Percentiles rank a stretch among this genome's conserved stretches.
phyloP scores from a whole-genome alignment of 2,329 filamentous ascomycete species.

The Chaetothyriales sp. region DNA sequence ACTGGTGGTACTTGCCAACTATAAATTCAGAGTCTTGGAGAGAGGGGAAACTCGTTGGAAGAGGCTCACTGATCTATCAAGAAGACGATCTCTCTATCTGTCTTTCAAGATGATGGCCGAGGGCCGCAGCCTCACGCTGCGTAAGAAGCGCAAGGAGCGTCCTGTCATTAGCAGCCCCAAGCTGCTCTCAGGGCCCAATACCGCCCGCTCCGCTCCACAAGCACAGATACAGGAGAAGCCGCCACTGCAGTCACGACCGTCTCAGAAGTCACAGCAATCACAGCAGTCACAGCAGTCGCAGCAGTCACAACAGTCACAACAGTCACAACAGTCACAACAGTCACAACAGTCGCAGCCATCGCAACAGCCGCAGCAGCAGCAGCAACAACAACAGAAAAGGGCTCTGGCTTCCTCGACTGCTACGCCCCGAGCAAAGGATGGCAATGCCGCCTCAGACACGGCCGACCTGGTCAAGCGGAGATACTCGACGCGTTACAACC shows the following conservation, averaged over 20 bases:
- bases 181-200: slow-evolving; percentile 33
- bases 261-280: slow-evolving; percentile 20
- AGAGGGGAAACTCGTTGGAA: no score
- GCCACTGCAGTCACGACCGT: slow-evolving; percentile 9
- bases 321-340: slow-evolving; percentile 21
- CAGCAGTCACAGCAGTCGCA: slow-evolving; percentile 6
- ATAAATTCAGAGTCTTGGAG: no score
- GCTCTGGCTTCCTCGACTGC: slow-evolving; percentile 24
- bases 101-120: slow-evolving; percentile 36
- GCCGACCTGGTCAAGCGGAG: slow-evolving; percentile 82
- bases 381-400: neutral
- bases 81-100: no score
- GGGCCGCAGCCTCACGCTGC: slow-evolving; percentile 44
- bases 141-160: slow-evolving; percentile 43
- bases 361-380: slow-evolving; percentile 22
- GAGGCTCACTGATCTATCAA: neutral
- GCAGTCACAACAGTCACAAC: slow-evolving; percentile 2
- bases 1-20: no score
- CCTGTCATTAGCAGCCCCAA: slow-evolving; percentile 42
- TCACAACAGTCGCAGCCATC: neutral
- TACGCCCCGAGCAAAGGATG: slow-evolving; percentile 24
- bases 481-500: slow-evolving; percentile 86
- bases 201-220: slow-evolving; percentile 22
- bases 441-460: slow-evolving; percentile 30
- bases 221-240: slow-evolving; percentile 20